Evolutionary conservation across 176 grass and related monocot species (phyloP).

Genomic region (Microstegium vimineum): DNA sequence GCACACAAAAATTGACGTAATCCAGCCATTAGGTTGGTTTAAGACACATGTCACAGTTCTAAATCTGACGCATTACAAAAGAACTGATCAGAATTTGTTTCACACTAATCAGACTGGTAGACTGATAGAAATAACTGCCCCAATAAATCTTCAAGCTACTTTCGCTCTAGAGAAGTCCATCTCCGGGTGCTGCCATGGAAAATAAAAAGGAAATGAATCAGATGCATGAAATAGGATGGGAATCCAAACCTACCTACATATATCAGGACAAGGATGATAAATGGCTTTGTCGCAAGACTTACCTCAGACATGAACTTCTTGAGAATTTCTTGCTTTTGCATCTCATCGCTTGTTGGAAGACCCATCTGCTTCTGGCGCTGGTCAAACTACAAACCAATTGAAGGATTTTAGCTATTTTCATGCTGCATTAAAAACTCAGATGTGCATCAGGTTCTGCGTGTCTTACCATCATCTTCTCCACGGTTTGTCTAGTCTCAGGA

Average conservation of each 20-base stretch:
- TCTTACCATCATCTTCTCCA: conserved; percentile 99
- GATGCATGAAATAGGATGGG: no score
- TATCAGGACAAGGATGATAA: background rate
- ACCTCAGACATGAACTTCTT: conserved; percentile 97
- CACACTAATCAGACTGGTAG: background rate
- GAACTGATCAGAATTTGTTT: background rate
- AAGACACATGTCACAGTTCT: background rate
- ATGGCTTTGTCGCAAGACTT: background rate
- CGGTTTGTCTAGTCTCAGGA: conserved; percentile 93
- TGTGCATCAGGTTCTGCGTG: background rate
- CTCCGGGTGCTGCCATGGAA: conserved; percentile 42
- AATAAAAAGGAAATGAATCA: no score
- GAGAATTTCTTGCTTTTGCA: conserved; percentile 92
- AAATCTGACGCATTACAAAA: background rate
- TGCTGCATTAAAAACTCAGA: background rate
- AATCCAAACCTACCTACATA: no score
- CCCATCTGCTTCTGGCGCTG: conserved; percentile 98
- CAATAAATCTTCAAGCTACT: conserved; percentile 25
- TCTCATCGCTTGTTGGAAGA: conserved; percentile 86
- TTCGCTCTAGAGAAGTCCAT: conserved; percentile 57
- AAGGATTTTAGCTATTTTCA: background rate
- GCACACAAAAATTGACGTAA: background rate
- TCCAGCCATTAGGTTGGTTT: background rate
- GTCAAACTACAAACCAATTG: conserved; percentile 56
- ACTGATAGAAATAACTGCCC: background rate